Base-by-base conservation (phyloP, 441 rosid genomes). In the Pelargonium fulgidum region DNA sequence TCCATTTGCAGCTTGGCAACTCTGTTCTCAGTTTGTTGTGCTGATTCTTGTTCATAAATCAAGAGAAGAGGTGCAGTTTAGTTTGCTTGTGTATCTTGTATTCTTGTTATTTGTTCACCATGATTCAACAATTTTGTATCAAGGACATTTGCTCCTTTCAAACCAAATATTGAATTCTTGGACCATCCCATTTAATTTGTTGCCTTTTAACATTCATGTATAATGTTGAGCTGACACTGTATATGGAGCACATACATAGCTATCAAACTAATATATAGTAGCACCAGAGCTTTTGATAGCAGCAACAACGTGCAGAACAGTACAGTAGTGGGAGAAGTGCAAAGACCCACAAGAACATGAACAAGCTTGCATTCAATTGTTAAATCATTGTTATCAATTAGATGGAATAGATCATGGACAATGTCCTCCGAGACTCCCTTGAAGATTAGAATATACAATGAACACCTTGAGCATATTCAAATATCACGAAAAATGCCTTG, bases 301-400 rank as follows among this genome's bases (percentile, higher is more conserved):
- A 59, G 95, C 73, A 62, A 90, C 97, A 11, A 91, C 91, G 10
- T 86, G 84, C 36, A 77, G 33, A 71, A 91, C 92, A 48, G 97
- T n/a, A n/a, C n/a, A n/a, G n/a, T n/a, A n/a, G n/a, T n/a, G n/a
- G n/a, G n/a, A n/a, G n/a, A 84, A 72, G 29, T 73, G 6, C 96
- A 88, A 69, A 94, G 89, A 72, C 99, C 99, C 63, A 88, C 96
- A 65, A 94, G 99, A 80, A 94, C 96, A 81, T 91, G 97, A 71
- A 94, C 80, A 69, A 94, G 96, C 72, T 94, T 88, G 88, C 99
- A 89, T 76, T 88, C 97, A 48, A 94, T 90, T 33, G 93, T 83
- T 42, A 97, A 97, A 73, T 96, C 99, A 0, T 97, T 94, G 83
- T 94, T 90, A 85, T 96, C 89, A 69, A 94, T 91, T 16, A 94